Conservation (phyloP, 2,329 filamentous ascomycete species). For the Ophiostoma australiae region DNA sequence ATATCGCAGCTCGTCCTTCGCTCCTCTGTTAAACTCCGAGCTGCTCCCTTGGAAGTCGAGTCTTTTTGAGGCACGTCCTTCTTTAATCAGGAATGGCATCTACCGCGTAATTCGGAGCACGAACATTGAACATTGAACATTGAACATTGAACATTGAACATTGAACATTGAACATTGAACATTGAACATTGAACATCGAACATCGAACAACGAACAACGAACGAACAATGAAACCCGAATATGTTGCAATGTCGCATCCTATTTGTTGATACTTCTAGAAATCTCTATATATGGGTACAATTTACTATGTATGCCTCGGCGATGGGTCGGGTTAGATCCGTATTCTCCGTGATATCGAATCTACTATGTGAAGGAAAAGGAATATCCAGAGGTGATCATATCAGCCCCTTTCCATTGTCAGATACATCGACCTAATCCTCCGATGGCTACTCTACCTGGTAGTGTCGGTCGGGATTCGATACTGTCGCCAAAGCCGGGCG, state of each 20-base stretch:
- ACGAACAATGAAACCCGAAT: too few relatives aligned
- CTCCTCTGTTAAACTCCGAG: conserved; percentile 3
- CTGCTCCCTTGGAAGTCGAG: background rate
- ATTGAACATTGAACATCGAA: background rate
- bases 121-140: background rate
- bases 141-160: background rate
- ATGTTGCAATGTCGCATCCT: background rate
- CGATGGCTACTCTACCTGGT: background rate
- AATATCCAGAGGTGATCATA: background rate
- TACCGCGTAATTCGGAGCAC: conserved; percentile 17
- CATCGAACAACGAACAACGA: background rate
- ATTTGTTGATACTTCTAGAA: background rate
- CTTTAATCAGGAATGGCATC: conserved; percentile 8
- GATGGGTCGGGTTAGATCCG: background rate
- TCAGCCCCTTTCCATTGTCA: background rate
- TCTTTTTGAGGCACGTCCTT: background rate
- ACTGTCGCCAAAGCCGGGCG: background rate
- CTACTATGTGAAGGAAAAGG: background rate
- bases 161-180: background rate
- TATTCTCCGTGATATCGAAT: background rate
- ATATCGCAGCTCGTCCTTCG: background rate
- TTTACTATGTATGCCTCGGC: conserved; percentile 8
- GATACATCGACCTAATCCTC: background rate
- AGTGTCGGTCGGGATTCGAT: background rate
- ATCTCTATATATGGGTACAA: background rate